These are phyloP conservation scores for Grammothele lineata DNA, from an alignment of 768 basidiomycete genomes.

Conservation along the genomic window DNA sequence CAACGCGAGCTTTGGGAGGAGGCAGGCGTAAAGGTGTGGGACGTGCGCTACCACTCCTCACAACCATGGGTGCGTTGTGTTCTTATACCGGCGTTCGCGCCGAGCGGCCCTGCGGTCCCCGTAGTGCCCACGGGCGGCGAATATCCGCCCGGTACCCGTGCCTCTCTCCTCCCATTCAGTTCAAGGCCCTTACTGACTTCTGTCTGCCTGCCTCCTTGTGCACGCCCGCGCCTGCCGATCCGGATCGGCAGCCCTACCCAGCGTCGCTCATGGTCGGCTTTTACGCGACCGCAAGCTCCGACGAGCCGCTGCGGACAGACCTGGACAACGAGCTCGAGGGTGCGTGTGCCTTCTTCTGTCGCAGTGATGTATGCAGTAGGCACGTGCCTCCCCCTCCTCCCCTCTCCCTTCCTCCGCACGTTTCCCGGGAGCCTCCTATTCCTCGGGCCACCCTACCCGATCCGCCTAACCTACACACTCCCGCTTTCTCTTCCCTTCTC, in stretches of 20 bases:
- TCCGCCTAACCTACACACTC: too few species aligned
- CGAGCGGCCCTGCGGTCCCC: background rate
- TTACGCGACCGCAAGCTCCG: constrained; percentile 72
- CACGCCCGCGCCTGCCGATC: background rate
- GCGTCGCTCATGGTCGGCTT: constrained; percentile 90
- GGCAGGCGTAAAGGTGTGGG: constrained; percentile 83
- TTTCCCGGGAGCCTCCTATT: too few species aligned
- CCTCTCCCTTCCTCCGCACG: background rate
- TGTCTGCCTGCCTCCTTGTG: too few species aligned
- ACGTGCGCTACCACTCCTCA: constrained; percentile 79
- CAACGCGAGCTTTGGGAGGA: constrained; percentile 94
- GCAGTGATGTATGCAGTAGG: background rate
- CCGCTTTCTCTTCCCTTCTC: background rate
- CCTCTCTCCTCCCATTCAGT: too few species aligned
- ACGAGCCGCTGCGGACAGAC: constrained; percentile 73
- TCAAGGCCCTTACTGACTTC: too few species aligned
- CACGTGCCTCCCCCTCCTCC: background rate
- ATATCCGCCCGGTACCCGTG: too few species aligned
- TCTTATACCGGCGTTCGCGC: background rate
- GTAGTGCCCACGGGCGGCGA: background rate
- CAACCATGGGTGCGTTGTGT: constrained; percentile 72
- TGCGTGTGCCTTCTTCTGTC: constrained; percentile 36
- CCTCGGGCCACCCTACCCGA: too few species aligned
- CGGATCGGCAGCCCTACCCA: constrained; percentile 69
- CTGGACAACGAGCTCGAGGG: constrained; percentile 96